Evolutionary conservation across 2,329 filamentous ascomycete species (phyloP).

Genomic region (Penicillium sp.): DNA sequence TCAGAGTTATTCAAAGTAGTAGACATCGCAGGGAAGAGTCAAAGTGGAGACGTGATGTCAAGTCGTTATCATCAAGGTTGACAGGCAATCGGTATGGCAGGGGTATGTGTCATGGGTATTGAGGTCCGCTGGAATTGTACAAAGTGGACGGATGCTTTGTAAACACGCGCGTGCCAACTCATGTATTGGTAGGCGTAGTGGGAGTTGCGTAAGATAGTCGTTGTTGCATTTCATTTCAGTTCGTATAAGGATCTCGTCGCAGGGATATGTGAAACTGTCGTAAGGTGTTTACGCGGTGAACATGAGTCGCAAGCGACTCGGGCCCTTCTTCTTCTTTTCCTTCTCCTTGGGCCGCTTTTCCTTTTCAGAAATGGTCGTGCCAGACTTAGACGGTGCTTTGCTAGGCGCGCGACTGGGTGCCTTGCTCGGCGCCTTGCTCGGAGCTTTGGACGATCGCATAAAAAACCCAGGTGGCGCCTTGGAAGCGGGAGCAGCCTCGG

Average conservation of each 20-base stretch:
- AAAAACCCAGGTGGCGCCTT: slow-evolving; percentile 24
- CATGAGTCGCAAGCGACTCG: slow-evolving; percentile 41
- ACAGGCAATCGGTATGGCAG: neutral
- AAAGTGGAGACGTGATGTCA: neutral
- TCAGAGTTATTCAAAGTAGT: neutral
- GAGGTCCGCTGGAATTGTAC: neutral
- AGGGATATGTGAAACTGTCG: neutral
- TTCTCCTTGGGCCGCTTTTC: slow-evolving; percentile 33
- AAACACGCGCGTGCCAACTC: neutral
- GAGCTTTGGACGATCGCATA: slow-evolving; percentile 14
- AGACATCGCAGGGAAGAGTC: neutral
- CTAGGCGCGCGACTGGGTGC: slow-evolving; percentile 12
- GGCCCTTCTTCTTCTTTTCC: slow-evolving; percentile 40
- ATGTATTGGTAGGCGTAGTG: no score
- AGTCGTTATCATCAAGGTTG: neutral
- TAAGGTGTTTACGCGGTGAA: slow-evolving; percentile 29
- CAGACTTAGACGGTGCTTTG: slow-evolving; percentile 23
- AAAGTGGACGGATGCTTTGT: neutral
- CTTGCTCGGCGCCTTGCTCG: slow-evolving; percentile 18
- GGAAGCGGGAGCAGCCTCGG: slow-evolving; percentile 14
- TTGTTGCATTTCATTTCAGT: neutral
- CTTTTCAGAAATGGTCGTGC: slow-evolving; percentile 27
- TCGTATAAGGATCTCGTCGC: neutral
- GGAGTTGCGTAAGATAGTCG: neutral
- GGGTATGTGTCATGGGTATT: neutral